These are phyloP conservation scores for Pseudocohnilembus persalinus DNA, from an alignment of 169 alveolate species.

Conservation along the genomic window DNA sequence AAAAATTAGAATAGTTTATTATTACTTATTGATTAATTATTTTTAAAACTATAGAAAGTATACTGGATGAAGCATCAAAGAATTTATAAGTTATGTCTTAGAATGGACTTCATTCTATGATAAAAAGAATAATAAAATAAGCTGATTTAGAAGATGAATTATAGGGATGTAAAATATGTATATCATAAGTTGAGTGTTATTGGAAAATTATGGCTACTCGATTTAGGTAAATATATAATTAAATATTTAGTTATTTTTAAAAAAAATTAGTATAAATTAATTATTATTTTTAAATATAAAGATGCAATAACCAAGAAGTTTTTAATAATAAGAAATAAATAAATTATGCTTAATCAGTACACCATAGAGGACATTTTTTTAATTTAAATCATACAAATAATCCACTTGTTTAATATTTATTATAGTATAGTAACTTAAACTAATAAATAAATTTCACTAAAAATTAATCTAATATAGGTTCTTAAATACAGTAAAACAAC, in stretches of 20 bases:
- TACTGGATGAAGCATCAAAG: neutral
- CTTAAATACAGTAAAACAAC: too few species aligned
- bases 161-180: neutral
- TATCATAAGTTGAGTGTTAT: slow-evolving; percentile 24
- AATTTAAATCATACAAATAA: neutral
- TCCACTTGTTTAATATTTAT: slow-evolving; percentile 1
- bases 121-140: neutral
- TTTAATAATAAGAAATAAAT: neutral
- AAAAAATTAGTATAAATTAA: too few species aligned
- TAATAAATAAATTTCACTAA: too few species aligned
- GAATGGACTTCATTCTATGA: neutral
- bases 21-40: neutral
- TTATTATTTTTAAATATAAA: too few species aligned
- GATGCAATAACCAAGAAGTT: neutral
- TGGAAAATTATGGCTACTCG: slow-evolving; percentile 46
- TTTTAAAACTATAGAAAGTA: neutral
- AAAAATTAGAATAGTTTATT: slow-evolving; percentile 2
- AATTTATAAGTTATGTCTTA: neutral
- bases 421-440: slow-evolving; percentile 21
- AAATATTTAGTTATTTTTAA: neutral
- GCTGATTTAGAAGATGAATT: neutral
- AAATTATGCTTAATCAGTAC: neutral
- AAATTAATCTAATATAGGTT: too few species aligned
- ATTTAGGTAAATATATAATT: slow-evolving; percentile 26
- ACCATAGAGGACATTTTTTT: slow-evolving; percentile 15